These are phyloP conservation scores for Obelidium mucronatum DNA, from an alignment of 192 early-diverging fungal genomes.

Conservation along the genomic window DNA sequence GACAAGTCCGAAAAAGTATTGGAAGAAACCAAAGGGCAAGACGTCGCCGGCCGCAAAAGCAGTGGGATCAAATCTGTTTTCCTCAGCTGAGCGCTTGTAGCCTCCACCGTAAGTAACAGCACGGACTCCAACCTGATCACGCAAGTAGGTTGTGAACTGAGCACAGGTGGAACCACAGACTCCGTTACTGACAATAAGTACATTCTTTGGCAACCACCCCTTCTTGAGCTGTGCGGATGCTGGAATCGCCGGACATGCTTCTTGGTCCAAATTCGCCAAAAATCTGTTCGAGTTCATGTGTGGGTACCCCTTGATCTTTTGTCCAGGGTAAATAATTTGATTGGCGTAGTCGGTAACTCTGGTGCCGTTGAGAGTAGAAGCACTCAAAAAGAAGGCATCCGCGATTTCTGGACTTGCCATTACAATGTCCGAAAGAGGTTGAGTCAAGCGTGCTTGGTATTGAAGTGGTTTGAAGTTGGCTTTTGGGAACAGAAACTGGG, in stretches of 20 bases:
- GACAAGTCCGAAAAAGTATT: neutral
- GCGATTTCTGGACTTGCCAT: neutral
- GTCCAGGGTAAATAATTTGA: neutral
- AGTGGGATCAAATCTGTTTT: conserved; percentile 15
- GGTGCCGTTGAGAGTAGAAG: neutral
- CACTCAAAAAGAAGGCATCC: neutral
- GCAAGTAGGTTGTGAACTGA: conserved; percentile 4
- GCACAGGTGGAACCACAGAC: conserved; percentile 22
- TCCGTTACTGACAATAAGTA: conserved; percentile 15
- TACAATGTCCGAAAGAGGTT: neutral
- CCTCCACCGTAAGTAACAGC: conserved; percentile 26
- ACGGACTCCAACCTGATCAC: conserved; percentile 7
- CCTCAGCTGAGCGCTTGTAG: neutral
- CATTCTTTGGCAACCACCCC: neutral
- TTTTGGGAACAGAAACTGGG: neutral
- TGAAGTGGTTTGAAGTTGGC: neutral
- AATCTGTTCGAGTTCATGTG: neutral
- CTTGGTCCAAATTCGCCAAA: too few relatives aligned
- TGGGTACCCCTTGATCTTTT: neutral
- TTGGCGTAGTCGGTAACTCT: neutral
- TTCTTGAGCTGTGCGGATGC: too few relatives aligned
- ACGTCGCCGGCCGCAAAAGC: conserved; percentile 19
- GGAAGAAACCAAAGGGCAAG: too few relatives aligned
- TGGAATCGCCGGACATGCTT: too few relatives aligned
- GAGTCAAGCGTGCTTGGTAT: neutral